Evolutionary conservation across 768 basidiomycete genomes (phyloP).

Genomic region (Thelephora ganbajun): DNA sequence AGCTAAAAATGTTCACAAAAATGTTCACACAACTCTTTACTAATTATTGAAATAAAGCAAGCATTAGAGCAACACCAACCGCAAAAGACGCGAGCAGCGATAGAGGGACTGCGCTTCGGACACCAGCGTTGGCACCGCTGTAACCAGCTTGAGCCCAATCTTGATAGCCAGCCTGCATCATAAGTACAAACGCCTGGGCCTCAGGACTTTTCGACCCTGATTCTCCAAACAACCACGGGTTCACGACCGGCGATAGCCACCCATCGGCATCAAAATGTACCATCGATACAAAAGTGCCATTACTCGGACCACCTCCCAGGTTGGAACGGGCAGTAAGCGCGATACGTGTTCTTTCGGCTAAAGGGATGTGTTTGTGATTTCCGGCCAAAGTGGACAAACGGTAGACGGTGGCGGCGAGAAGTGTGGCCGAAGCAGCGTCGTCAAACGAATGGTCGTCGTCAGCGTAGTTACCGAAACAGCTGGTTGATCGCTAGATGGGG

Average conservation of each 20-base stretch:
- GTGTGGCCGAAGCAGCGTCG: conserved; percentile 60
- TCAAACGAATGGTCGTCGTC: conserved; percentile 45
- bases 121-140: conserved; percentile 31
- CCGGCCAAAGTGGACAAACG: conserved; percentile 44
- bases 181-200: conserved; percentile 65
- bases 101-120: background rate
- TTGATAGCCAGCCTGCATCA: conserved; percentile 59
- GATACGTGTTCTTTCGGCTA: conserved; percentile 43
- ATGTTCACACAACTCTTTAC: background rate
- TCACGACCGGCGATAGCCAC: conserved; percentile 62
- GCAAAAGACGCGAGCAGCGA: background rate
- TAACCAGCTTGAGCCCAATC: conserved; percentile 56
- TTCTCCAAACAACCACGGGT: conserved; percentile 41
- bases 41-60: background rate
- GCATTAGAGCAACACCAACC: background rate
- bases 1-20: background rate
- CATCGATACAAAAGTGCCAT: conserved; percentile 9
- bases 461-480: conserved; percentile 63
- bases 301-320: background rate
- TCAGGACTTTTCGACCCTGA: conserved; percentile 53
- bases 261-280: conserved; percentile 42
- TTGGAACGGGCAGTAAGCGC: conserved; percentile 16
- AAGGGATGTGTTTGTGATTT: conserved; percentile 33
- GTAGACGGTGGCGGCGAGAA: conserved; percentile 68
- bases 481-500: conserved; percentile 24